Conservation (phyloP, 768 basidiomycete species). For the Rhizopogon vinicolor region DNA sequence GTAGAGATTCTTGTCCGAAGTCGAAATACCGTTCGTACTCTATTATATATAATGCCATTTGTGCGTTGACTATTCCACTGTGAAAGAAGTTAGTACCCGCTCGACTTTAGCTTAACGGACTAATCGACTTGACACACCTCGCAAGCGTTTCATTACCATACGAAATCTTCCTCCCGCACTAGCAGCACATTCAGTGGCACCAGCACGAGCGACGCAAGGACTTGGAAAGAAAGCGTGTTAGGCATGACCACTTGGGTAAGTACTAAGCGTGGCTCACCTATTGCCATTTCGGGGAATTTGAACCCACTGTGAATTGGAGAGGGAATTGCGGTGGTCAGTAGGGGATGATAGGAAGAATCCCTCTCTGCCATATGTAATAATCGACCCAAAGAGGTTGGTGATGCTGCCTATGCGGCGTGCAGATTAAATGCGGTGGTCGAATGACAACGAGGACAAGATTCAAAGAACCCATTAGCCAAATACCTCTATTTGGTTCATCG, state of each 20-base stretch:
- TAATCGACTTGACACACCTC: neutral
- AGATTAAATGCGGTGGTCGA: neutral
- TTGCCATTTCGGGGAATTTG: conserved; percentile 51
- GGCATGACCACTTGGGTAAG: neutral
- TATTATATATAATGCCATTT: too few relatives aligned
- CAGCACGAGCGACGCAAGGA: conserved; percentile 17
- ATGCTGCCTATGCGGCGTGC: conserved; percentile 27
- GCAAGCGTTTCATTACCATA: neutral
- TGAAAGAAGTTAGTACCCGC: too few relatives aligned
- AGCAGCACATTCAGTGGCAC: conserved; percentile 16
- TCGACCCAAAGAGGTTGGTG: conserved; percentile 30
- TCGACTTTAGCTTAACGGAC: too few relatives aligned
- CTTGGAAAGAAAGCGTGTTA: conserved; percentile 1
- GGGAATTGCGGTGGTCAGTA: neutral
- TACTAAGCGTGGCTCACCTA: too few relatives aligned
- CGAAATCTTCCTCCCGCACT: conserved; percentile 12
- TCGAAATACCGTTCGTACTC: too few relatives aligned
- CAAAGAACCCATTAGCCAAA: neutral
- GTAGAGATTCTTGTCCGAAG: too few relatives aligned
- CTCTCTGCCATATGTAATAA: conserved; percentile 27
- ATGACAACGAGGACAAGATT: neutral
- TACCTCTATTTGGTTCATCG: neutral
- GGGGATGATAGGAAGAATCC: neutral
- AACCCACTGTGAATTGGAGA: conserved; percentile 33
- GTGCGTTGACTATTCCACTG: too few relatives aligned